Evolutionary conservation across 2,329 filamentous ascomycete genomes (phyloP), one percentile per base, ranked within the genome.

Genomic region (Colletotrichum noveboracense): DNA sequence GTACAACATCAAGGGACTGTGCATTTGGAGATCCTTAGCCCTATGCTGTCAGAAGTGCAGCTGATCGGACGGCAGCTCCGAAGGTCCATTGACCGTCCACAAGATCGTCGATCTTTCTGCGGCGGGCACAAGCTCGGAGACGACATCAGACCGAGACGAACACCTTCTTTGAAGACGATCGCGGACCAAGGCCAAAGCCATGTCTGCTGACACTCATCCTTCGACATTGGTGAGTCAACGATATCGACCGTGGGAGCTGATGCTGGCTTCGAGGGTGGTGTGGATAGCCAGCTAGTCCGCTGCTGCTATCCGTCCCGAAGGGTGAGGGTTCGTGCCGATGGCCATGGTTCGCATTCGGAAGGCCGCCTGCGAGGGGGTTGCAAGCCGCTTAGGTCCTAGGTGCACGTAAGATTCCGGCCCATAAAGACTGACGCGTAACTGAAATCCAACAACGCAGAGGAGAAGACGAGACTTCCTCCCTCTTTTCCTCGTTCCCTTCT

Each of bases 401-500:
- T 52, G 56, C 24, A 55, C 26, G 36, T 61, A 52, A 66, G 69
- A 36, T 70, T 48, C 58, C 30, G 21, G 26, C 16, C 36, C 64
- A 67, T 72, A 72, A 75, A 62, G 69, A 64, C 55, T 36, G 69
- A 64, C 38, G 55, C 38, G 55, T 67, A 28, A 52, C 55, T 56
- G 62, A 48, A 38, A 28, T 30, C 26, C 32, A 14, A 67, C 14
- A 9, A 12, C 38, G 9, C 43, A 24, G 62, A 8, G 26, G 43
- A 48, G n/a, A 34, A 48, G 21, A 9, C 21, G 5, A 62, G 24
- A 36, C 30, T 36, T 55, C 34, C 58, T 62, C 34, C 6, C 13
- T 28, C 28, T 26, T n/a, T 9, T 6, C 62, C 38, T 26, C 34
- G 24, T 26, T 26, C 73, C 24, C n/a, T 26, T 18, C 21, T 28